Percentiles rank a stretch among this genome's conserved stretches.
These are phyloP conservation scores for Penicillium dipodomyicola DNA, from an alignment of 495 filamentous ascomycete genomes.

Conservation along the genomic window DNA sequence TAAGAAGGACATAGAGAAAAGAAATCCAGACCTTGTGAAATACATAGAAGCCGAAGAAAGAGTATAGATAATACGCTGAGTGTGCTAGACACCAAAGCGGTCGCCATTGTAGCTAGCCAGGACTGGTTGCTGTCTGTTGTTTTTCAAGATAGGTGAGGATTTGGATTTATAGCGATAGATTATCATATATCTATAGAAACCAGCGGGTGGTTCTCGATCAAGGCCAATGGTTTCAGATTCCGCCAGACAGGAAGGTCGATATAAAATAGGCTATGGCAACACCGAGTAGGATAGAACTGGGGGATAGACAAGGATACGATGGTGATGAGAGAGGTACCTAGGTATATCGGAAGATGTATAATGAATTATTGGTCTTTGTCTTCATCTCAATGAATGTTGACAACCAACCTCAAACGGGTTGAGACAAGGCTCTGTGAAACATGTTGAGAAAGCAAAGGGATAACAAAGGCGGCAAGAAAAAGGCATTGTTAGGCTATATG, in stretches of 20 bases:
- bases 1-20: conserved; percentile 1
- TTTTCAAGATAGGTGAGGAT: background rate
- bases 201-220: background rate
- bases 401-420: background rate
- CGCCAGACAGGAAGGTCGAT: background rate
- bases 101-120: background rate
- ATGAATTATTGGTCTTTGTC: background rate
- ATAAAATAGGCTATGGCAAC: background rate
- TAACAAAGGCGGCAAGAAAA: background rate
- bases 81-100: background rate
- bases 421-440: background rate
- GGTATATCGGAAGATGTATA: background rate
- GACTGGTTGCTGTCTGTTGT: background rate
- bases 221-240: background rate
- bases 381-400: background rate
- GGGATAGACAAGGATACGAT: background rate
- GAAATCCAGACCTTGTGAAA: background rate
- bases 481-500: background rate
- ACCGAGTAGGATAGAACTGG: background rate
- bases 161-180: background rate
- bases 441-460: background rate
- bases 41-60: background rate
- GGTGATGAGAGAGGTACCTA: background rate
- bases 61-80: background rate
- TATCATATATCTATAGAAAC: background rate